Percentiles rank a stretch among this genome's conserved stretches.
These are phyloP conservation scores for Podaxis sp. DNA, from an alignment of 768 basidiomycete genomes.

Conservation along the genomic window DNA sequence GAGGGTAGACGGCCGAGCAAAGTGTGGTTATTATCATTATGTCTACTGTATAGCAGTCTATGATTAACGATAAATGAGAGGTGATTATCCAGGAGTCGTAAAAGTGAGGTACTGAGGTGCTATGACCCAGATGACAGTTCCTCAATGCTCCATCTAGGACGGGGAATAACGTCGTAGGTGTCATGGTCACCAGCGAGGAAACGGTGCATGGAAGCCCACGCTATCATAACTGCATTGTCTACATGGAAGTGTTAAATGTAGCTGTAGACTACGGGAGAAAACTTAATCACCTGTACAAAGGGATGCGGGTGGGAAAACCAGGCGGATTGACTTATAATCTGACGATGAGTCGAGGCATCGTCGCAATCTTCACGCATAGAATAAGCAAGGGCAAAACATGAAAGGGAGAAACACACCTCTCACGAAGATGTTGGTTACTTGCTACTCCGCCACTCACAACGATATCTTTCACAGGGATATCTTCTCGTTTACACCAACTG, in stretches of 20 bases:
- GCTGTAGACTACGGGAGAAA: neutral
- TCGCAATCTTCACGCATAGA: constrained; percentile 26
- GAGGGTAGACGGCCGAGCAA: neutral
- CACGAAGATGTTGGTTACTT: constrained; percentile 72
- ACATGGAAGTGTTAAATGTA: neutral
- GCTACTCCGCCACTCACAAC: constrained; percentile 95
- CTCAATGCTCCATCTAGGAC: constrained; percentile 81
- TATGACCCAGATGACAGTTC: constrained; percentile 29
- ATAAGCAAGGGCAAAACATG: neutral
- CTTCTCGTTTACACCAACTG: constrained; percentile 39
- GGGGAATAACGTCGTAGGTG: constrained; percentile 57
- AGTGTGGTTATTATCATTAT: neutral
- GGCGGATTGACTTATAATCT: constrained; percentile 31
- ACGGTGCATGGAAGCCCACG: constrained; percentile 85
- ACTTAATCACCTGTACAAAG: constrained; percentile 74
- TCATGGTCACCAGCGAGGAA: constrained; percentile 65
- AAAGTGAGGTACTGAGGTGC: constrained; percentile 6
- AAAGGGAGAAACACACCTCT: constrained; percentile 44
- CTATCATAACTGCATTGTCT: constrained; percentile 99
- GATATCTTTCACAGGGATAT: constrained; percentile 51
- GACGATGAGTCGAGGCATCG: constrained; percentile 10
- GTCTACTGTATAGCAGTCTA: neutral
- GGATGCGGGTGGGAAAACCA: constrained; percentile 73
- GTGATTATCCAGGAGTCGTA: neutral
- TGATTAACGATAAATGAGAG: neutral